Conservation (phyloP, 164 flowering plant species). For the Piper longum region DNA sequence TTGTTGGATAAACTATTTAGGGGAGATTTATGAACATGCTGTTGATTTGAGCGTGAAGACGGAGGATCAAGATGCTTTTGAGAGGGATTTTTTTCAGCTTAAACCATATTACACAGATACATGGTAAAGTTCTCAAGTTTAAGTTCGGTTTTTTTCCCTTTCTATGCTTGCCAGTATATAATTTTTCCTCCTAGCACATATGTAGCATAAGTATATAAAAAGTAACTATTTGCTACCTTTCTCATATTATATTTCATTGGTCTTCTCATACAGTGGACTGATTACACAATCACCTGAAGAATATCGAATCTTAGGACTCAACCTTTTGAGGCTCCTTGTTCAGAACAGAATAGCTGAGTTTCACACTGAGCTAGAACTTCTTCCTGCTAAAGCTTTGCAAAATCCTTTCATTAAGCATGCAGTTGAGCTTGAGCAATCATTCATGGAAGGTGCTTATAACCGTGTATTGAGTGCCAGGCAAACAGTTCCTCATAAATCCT, state of each 20-base stretch:
- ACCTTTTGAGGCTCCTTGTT: conserved; percentile 86
- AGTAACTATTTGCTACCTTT: not conserved
- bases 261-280: conserved; percentile 37
- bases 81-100: conserved; percentile 87
- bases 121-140: conserved; percentile 23
- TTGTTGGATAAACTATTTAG: conserved; percentile 17
- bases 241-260: not conserved
- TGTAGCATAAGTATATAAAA: not conserved
- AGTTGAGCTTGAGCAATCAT: conserved; percentile 78
- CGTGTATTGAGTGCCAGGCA: conserved; percentile 66
- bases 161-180: not conserved
- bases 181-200: not conserved
- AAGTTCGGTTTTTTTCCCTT: not conserved
- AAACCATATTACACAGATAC: conserved; percentile 94
- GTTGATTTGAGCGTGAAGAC: conserved; percentile 78
- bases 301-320: conserved; percentile 68
- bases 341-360: conserved; percentile 86
- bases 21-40: conserved; percentile 91
- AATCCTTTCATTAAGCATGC: conserved; percentile 82
- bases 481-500: conserved; percentile 59
- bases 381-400: conserved; percentile 53
- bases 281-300: conserved; percentile 23
- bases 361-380: conserved; percentile 77
- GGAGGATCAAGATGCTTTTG: conserved; percentile 93
- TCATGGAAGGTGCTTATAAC: conserved; percentile 94